Conservation (phyloP, 202 grass and related monocot species). For the Zizania palustris region DNA sequence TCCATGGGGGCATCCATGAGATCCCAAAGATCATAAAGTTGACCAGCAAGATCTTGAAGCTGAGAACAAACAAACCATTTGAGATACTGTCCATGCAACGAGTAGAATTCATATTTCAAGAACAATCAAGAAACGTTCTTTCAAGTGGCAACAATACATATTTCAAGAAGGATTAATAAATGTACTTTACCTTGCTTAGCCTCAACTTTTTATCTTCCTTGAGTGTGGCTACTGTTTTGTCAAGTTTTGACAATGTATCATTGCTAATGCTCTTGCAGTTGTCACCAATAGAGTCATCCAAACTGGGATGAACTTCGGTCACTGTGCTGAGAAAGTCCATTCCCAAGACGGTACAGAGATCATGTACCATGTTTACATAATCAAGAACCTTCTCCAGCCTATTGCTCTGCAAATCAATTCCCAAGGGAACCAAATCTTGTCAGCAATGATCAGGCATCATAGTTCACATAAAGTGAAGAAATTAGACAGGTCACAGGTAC, state of each 20-base stretch:
- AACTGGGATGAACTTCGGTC: slow-evolving; percentile 85
- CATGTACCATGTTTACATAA: slow-evolving; percentile 83
- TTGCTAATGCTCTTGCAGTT: slow-evolving; percentile 84
- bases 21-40: slow-evolving; percentile 99
- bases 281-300: slow-evolving; percentile 72
- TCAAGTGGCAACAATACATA: background rate
- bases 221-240: slow-evolving; percentile 71
- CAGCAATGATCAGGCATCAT: background rate
- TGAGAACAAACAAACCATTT: slow-evolving; percentile 27
- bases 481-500: slow-evolving; percentile 38
- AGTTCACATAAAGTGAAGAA: background rate
- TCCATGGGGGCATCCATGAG: slow-evolving; percentile 91
- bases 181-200: slow-evolving; percentile 67
- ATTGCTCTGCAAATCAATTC: slow-evolving; percentile 64
- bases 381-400: slow-evolving; percentile 90
- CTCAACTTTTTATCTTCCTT: slow-evolving; percentile 89
- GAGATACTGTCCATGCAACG: slow-evolving; percentile 17
- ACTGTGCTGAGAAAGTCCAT: slow-evolving; percentile 89
- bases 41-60: slow-evolving; percentile 96
- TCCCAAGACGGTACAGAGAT: slow-evolving; percentile 91
- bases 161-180: background rate
- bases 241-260: slow-evolving; percentile 89
- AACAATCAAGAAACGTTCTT: no score
- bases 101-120: background rate
- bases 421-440: background rate